Evolutionary conservation across 129 eudicot genomes (phyloP), one percentile per base, ranked within the genome.

Genomic region (Pittosporum tobira): DNA sequence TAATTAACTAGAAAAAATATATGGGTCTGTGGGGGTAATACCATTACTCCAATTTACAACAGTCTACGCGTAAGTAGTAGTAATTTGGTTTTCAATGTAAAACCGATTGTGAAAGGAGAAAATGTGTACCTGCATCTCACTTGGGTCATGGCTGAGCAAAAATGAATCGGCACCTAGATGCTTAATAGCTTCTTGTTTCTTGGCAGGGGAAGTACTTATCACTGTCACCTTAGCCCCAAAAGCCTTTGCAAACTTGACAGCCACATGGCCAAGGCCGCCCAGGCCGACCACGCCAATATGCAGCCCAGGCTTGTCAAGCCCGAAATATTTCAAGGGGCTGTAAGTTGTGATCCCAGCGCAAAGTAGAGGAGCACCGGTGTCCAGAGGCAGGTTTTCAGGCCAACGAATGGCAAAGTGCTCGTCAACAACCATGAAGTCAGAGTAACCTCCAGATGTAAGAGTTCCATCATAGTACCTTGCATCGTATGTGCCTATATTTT

Each of bases 291-390:
- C 47, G 2, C 69, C 78, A 18, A 73, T 18, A 26, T 38, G 51
- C 31, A 60, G 3, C 0, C 78, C 78, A 2, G 78, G 78, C 53
- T 66, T 73, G 64, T 73, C 73, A 20, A 73, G 73, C 4, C 78
- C 78, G 10, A 34, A 73, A 56, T 73, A 29, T 34, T 27, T 46
- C 37, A 73, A 34, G 16, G 78, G 78, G 63, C 78, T 73, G 53
- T 73, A 73, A 7, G 73, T 66, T n/a, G n/a, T n/a, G n/a, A n/a
- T n/a, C n/a, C n/a, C n/a, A n/a, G n/a, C n/a, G n/a, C n/a, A n/a
- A n/a, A 3, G 78, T 59, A 52, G 65, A n/a, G n/a, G n/a, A n/a
- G n/a, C n/a, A n/a, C n/a, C n/a, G n/a, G n/a, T n/a, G n/a, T n/a
- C n/a, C n/a, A 64, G 67, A 6, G 71, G 72, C 30, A 65, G 29